A percentile compares a stretch with the other conserved stretches of the same genome.
These are phyloP conservation scores for Graphiopsis chlorocephala DNA, from an alignment of 2,329 filamentous ascomycete species.

Conservation along the genomic window DNA sequence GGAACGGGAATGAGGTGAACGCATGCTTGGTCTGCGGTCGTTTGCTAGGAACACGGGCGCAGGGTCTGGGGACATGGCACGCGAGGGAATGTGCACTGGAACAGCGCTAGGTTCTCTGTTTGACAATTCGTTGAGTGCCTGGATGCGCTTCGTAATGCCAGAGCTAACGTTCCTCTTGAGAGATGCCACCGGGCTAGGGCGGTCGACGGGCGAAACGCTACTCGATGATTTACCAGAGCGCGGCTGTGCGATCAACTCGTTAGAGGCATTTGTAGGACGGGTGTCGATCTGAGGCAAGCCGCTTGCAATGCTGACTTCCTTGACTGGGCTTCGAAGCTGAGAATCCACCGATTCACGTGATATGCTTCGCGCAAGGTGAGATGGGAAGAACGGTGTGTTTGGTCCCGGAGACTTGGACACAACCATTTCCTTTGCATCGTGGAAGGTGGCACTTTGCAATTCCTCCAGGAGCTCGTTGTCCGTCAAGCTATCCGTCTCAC, in stretches of 20 bases:
- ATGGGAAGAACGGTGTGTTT: conserved; percentile 61
- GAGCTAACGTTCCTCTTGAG: conserved; percentile 77
- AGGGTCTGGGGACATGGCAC: conserved; percentile 21
- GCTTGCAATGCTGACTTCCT: conserved; percentile 2
- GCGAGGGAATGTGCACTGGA: conserved; percentile 19
- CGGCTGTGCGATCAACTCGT: background rate
- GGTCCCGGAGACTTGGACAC: conserved; percentile 81
- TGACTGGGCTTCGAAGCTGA: conserved; percentile 6
- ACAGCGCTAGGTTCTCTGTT: conserved; percentile 24
- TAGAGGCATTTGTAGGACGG: conserved; percentile 9
- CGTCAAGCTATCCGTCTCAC: conserved; percentile 55
- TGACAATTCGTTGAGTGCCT: conserved; percentile 76
- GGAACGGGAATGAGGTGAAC: conserved; percentile 7
- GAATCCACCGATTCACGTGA: conserved; percentile 23
- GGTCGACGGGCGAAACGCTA: conserved; percentile 28
- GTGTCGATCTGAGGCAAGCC: conserved; percentile 5
- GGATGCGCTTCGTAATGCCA: conserved; percentile 91
- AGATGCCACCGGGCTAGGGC: conserved; percentile 34
- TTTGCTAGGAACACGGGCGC: conserved; percentile 12
- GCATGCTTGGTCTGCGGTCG: conserved; percentile 9
- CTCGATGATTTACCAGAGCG: conserved; percentile 1
- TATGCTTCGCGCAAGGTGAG: conserved; percentile 28
- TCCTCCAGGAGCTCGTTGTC: conserved; percentile 67
- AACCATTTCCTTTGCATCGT: conserved; percentile 77
- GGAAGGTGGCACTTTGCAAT: conserved; percentile 73